Evolutionary conservation across 805 yeast genomes (phyloP).

Genomic region (Middelhovenomyces tepae): DNA sequence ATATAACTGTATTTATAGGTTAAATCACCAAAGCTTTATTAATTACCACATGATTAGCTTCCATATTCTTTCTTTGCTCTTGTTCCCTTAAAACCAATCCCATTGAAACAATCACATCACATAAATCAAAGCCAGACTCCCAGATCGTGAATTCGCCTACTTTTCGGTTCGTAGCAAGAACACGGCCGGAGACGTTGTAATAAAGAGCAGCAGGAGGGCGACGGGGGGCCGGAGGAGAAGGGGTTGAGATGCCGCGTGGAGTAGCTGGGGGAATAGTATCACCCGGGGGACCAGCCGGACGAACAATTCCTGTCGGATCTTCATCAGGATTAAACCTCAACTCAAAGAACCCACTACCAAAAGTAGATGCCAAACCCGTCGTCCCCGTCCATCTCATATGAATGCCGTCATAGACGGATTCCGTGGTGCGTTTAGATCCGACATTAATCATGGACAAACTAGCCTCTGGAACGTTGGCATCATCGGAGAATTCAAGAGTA

Average conservation of each 20-base stretch:
- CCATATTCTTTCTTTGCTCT: slow-evolving; percentile 3
- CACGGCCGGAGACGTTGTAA: not conserved
- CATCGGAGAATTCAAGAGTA: not conserved
- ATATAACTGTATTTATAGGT: no score
- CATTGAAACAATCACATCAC: slow-evolving; percentile 2
- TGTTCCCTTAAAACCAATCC: slow-evolving; percentile 4
- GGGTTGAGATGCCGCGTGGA: no score
- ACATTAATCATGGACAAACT: not conserved
- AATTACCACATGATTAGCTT: no score
- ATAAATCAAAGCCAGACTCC: slow-evolving; percentile 1
- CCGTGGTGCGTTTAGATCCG: not conserved
- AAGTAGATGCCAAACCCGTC: slow-evolving; percentile 1
- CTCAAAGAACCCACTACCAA: slow-evolving; percentile 3
- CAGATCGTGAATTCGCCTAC: slow-evolving; percentile 1
- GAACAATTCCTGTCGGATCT: no score
- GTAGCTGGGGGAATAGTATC: no score
- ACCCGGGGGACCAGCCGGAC: no score
- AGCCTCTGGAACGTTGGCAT: not conserved
- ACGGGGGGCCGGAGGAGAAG: no score
- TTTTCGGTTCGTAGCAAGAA: not conserved
- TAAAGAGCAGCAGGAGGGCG: slow-evolving; percentile 1
- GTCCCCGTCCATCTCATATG: slow-evolving; percentile 3
- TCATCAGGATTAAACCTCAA: slow-evolving; percentile 1
- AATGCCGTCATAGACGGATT: slow-evolving; percentile 2
- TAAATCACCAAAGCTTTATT: no score